These are phyloP conservation scores for Oryza longistaminata DNA, from an alignment of 176 grass and related monocot species.

Conservation along the genomic window DNA sequence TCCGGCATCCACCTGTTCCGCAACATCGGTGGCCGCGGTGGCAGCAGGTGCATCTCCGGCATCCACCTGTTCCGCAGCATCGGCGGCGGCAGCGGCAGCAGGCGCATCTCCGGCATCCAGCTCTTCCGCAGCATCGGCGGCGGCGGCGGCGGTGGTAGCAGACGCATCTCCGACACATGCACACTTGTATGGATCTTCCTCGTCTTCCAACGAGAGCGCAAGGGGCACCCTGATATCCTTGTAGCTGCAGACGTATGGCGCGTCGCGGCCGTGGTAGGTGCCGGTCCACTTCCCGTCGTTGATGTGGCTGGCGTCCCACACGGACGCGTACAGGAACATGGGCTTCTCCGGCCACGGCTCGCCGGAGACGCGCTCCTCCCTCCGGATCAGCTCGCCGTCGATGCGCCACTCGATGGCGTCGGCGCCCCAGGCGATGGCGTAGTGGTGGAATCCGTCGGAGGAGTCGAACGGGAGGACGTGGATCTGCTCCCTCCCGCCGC, in stretches of 20 bases:
- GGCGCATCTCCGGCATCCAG: conserved; percentile 19
- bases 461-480: conserved; percentile 59
- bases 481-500: conserved; percentile 55
- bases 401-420: conserved; percentile 66
- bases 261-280: conserved; percentile 54
- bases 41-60: conserved; percentile 15
- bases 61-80: neutral
- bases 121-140: neutral
- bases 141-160: neutral
- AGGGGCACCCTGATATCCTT: conserved; percentile 55
- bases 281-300: conserved; percentile 62
- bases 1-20: no score
- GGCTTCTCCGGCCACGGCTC: conserved; percentile 68
- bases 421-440: conserved; percentile 57
- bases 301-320: conserved; percentile 74
- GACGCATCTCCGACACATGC: neutral
- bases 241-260: conserved; percentile 72
- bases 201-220: conserved; percentile 31
- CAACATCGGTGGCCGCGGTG: neutral
- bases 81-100: neutral
- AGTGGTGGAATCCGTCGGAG: conserved; percentile 64
- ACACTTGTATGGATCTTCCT: neutral
- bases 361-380: conserved; percentile 49
- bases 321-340: conserved; percentile 75
- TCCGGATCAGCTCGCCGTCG: conserved; percentile 52